Conservation (phyloP, 768 basidiomycete species). For the Roridomyces roridus region DNA sequence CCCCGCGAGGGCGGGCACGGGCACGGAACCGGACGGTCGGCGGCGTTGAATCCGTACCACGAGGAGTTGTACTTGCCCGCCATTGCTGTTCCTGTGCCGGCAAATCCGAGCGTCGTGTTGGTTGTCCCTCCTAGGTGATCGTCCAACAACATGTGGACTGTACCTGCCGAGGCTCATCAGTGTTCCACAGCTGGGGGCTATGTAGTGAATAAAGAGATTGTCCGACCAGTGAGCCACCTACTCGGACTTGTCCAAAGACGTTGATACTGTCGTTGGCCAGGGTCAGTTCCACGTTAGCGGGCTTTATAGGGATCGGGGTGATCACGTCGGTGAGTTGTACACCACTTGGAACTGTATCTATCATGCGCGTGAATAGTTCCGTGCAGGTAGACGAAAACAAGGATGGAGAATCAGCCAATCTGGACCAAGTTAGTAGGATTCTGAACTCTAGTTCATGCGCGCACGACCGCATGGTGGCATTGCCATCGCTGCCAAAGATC, state of each 20-base stretch:
- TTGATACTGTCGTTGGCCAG: not conserved
- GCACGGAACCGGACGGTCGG: not conserved
- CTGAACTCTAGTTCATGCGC: not conserved
- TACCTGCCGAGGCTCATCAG: not conserved
- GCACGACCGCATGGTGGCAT: conserved; percentile 7
- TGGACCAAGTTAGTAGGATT: too few species aligned
- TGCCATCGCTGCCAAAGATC: conserved; percentile 11
- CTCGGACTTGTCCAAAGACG: not conserved
- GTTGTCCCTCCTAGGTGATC: not conserved
- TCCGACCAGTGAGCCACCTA: not conserved
- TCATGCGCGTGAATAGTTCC: conserved; percentile 1
- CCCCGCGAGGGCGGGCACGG: not conserved
- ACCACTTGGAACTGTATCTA: conserved; percentile 7
- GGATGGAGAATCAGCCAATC: not conserved
- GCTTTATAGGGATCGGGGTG: conserved; percentile 9
- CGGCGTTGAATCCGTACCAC: not conserved
- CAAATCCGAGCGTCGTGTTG: not conserved
- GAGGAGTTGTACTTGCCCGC: not conserved
- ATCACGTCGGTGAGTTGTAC: conserved; percentile 14
- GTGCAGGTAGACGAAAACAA: conserved; percentile 6
- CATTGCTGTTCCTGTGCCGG: not conserved
- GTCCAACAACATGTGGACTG: not conserved
- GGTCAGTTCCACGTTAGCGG: not conserved
- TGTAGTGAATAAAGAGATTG: not conserved
- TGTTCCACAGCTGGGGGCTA: conserved; percentile 2